Conservation (phyloP, 2,329 filamentous ascomycete species). For the Penicillium sp. region DNA sequence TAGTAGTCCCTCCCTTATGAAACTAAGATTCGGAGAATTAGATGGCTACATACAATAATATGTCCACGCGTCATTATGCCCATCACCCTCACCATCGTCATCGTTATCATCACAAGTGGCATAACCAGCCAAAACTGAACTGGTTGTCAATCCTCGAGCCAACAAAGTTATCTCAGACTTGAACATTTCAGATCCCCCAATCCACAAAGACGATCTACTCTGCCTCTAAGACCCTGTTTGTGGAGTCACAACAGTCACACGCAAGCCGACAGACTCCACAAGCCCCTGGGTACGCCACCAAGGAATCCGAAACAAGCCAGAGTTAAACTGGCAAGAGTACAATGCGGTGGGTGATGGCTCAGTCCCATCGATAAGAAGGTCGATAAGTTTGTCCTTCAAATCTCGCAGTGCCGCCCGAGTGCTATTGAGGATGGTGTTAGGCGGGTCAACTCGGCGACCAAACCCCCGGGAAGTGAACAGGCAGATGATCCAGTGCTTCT, state of each 20-base stretch:
- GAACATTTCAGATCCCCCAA: too few species aligned
- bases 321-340: conserved; percentile 63
- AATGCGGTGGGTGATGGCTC: conserved; percentile 41
- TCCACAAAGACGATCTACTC: neutral
- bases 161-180: too few species aligned
- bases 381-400: conserved; percentile 52
- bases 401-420: conserved; percentile 58
- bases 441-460: conserved; percentile 50
- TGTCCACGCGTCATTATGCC: too few species aligned
- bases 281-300: conserved; percentile 58
- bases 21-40: too few species aligned
- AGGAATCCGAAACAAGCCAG: conserved; percentile 61
- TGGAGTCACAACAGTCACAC: conserved; percentile 44
- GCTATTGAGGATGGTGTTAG: conserved; percentile 54
- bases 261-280: conserved; percentile 48
- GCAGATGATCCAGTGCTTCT: conserved; percentile 62
- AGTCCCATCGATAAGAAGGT: conserved; percentile 26
- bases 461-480: conserved; percentile 62
- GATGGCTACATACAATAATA: neutral
- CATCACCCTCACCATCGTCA: neutral
- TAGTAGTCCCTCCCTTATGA: too few species aligned
- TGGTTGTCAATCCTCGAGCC: too few species aligned
- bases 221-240: conserved; percentile 15
- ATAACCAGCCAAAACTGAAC: too few species aligned
- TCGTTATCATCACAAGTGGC: neutral